Evolutionary conservation across 768 basidiomycete genomes (phyloP).

Genomic region (Hypholoma sublateritium): DNA sequence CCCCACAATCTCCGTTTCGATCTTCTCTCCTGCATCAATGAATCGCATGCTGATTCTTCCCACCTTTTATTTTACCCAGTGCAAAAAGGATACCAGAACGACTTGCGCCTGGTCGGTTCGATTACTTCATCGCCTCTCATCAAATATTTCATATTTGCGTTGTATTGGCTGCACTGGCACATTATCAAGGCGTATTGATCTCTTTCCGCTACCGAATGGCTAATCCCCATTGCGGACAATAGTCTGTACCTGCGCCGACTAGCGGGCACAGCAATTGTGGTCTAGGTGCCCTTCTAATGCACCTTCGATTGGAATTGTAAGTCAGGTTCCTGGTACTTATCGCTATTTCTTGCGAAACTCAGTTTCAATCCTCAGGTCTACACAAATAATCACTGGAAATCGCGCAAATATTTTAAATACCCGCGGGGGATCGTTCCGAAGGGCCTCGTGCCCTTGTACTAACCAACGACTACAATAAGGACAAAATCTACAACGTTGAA

Average conservation of each 20-base stretch:
- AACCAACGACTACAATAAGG: too few relatives aligned
- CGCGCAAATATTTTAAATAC: too few relatives aligned
- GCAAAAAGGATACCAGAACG: conserved; percentile 83
- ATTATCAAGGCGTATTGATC: conserved; percentile 58
- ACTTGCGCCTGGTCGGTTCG: conserved; percentile 73
- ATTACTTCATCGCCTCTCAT: conserved; percentile 78
- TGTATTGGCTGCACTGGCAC: conserved; percentile 66
- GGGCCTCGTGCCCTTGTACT: too few relatives aligned
- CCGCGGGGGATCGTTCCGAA: too few relatives aligned
- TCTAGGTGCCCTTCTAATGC: too few relatives aligned
- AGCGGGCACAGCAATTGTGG: background rate
- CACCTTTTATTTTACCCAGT: conserved; percentile 41
- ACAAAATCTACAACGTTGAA: background rate
- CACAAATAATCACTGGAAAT: too few relatives aligned
- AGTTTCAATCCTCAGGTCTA: too few relatives aligned
- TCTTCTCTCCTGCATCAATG: conserved; percentile 13
- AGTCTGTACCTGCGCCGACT: background rate
- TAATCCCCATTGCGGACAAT: conserved; percentile 25
- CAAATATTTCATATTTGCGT: conserved; percentile 90
- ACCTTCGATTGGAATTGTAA: too few relatives aligned
- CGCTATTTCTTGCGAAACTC: too few relatives aligned
- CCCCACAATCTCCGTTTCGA: conserved; percentile 21
- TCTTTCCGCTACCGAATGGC: conserved; percentile 63
- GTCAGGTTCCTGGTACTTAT: too few relatives aligned
- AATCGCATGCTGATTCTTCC: conserved; percentile 10